These are phyloP conservation scores for Neodidymelliopsis sp. DNA, from an alignment of 2,329 filamentous ascomycete species.

Conservation along the genomic window DNA sequence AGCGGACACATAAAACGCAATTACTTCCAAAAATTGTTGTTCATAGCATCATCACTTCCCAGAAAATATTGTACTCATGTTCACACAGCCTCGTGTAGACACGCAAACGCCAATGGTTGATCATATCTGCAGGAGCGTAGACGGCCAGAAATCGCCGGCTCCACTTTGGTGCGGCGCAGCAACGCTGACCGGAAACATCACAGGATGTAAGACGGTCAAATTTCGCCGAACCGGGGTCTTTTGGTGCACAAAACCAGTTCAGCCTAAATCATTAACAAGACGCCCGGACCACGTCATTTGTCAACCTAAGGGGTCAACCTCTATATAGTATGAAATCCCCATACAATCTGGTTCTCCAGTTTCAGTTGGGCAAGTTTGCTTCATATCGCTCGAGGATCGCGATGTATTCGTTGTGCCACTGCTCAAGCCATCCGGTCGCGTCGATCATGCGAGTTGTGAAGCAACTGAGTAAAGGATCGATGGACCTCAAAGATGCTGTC, in stretches of 20 bases:
- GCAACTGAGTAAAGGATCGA: conserved; percentile 37
- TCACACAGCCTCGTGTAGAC: conserved; percentile 18
- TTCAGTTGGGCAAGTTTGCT: conserved; percentile 20
- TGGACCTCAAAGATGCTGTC: conserved; percentile 19
- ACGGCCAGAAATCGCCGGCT: conserved; percentile 32
- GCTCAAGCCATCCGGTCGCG: conserved; percentile 36
- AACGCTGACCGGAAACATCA: too few species aligned
- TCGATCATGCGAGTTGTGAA: conserved; percentile 38
- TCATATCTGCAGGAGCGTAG: background rate
- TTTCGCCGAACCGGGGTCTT: conserved; percentile 8
- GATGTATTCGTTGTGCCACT: conserved; percentile 36
- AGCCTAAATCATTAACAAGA: too few species aligned
- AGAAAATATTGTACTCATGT: conserved; percentile 1
- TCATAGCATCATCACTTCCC: conserved; percentile 7
- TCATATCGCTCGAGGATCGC: conserved; percentile 35
- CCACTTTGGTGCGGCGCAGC: conserved; percentile 8
- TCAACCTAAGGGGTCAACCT: too few species aligned
- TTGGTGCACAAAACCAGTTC: background rate
- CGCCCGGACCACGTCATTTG: too few species aligned
- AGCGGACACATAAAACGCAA: background rate
- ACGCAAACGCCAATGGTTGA: conserved; percentile 11
- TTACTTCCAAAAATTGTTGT: conserved; percentile 5
- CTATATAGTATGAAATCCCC: too few species aligned
- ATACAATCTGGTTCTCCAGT: too few species aligned
- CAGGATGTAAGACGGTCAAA: conserved; percentile 19